phyloP scores from a whole-genome alignment of 2,329 filamentous ascomycete species.

The Clonostachys rosea region DNA sequence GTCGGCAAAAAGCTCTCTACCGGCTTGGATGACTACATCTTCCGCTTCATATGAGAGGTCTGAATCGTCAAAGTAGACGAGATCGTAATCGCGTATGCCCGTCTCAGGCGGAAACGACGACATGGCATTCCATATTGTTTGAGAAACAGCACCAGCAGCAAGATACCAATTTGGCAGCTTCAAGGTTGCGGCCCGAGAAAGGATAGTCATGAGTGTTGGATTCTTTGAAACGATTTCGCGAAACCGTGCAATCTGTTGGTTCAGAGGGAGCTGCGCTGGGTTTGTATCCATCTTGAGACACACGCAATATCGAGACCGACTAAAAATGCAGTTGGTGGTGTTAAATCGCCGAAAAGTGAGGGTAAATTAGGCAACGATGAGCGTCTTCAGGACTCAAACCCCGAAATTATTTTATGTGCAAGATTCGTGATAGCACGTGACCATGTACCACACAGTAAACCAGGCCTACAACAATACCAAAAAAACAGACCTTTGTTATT shows the following conservation, averaged over 20 bases:
- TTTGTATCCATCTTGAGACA: not conserved
- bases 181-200: slow-evolving; percentile 15
- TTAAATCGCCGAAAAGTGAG: too few relatives aligned
- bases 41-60: slow-evolving; percentile 29
- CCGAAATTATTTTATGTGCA: too few relatives aligned
- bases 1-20: slow-evolving; percentile 19
- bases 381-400: too few relatives aligned
- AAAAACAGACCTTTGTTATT: too few relatives aligned
- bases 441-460: too few relatives aligned
- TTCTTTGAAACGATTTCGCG: slow-evolving; percentile 15
- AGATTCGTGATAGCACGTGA: too few relatives aligned
- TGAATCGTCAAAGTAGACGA: slow-evolving; percentile 24
- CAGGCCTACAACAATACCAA: too few relatives aligned
- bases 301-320: too few relatives aligned
- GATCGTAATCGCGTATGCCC: slow-evolving; percentile 29
- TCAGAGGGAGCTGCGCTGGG: slow-evolving; percentile 13
- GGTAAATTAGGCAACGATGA: too few relatives aligned
- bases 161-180: slow-evolving; percentile 24
- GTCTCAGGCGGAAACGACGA: slow-evolving; percentile 17
- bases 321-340: too few relatives aligned
- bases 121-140: slow-evolving; percentile 29
- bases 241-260: slow-evolving; percentile 14
- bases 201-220: slow-evolving; percentile 16
- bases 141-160: slow-evolving; percentile 20
- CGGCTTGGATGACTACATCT: slow-evolving; percentile 21